Evolutionary conservation across 352 stramenopile genomes (phyloP), one percentile per base, ranked within the genome.

Genomic region (Phytophthora palmivora): DNA sequence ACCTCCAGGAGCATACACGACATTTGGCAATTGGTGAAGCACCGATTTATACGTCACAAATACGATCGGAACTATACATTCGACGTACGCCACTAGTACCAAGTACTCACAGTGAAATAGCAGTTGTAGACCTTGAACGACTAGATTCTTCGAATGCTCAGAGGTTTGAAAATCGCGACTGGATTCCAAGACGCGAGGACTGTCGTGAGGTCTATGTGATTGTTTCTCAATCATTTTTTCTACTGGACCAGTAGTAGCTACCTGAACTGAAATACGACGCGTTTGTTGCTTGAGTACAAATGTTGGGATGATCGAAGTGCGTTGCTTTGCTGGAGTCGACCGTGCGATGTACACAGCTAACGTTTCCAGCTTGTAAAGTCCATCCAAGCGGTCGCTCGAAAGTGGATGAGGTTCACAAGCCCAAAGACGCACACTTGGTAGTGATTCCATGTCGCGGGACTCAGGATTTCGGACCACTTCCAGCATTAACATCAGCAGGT

Each of bases 61-160:
- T 2, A 67, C 28, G n/a, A 65, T 47, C 10, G 72, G 72, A n/a
- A 75, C 52, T 21, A 73, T 45, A 14, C 63, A 72, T 32, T 74
- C 62, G 37, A 79, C 38, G 41, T 79, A 79, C 54, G 76, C 66
- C 37, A 56, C 58, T 0, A 80, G 43, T 15, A 56, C 22, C 12
- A 76, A 34, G 16, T 67, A 67, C 19, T 75, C 72, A 36, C 62
- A 68, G 18, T 53, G 57, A 50, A 72, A 75, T 0, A 77, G 53
- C 26, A 77, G 36, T 28, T 59, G 39, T 11, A 70, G 30, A 15
- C 39, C 42, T 33, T 74, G 26, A 6, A 47, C 22, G 3, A 71
- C 21, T 7, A 65, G 9, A 21, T 64, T 47, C n/a, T 41, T 39
- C 4, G 54, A 54, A 21, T 15, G 10, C n/a, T 63, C 36, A 30